phyloP scores from a whole-genome alignment of 2,329 filamentous ascomycete species.

The Paecilomyces variotii region DNA sequence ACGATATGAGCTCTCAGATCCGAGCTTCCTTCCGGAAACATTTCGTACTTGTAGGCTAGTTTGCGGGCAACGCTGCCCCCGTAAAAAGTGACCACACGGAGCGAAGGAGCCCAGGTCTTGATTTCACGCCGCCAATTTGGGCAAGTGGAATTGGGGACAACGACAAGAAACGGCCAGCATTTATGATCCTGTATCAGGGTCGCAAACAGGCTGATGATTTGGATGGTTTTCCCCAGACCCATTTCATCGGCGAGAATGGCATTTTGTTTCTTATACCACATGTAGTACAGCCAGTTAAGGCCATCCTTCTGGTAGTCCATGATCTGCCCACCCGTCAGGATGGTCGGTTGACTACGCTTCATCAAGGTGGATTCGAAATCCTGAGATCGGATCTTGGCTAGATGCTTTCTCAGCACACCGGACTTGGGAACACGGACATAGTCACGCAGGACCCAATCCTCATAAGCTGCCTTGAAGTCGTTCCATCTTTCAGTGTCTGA shows the following conservation, averaged over 20 bases:
- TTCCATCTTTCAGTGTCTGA: constrained; percentile 59
- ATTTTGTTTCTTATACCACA: constrained; percentile 74
- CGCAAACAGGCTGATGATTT: constrained; percentile 75
- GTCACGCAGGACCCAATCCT: constrained; percentile 73
- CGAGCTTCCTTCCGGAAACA: constrained; percentile 58
- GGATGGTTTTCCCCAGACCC: constrained; percentile 95
- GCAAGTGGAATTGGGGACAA: constrained; percentile 90
- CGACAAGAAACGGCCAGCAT: constrained; percentile 87
- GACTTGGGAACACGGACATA: constrained; percentile 57
- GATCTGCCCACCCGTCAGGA: constrained; percentile 67
- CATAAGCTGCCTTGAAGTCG: constrained; percentile 75
- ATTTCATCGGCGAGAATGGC: constrained; percentile 95
- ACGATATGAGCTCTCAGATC: constrained; percentile 83
- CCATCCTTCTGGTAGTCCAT: constrained; percentile 94
- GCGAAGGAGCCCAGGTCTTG: constrained; percentile 79
- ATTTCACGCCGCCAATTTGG: constrained; percentile 97
- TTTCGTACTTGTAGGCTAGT: constrained; percentile 72
- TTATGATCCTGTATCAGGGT: constrained; percentile 60
- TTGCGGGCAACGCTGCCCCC: constrained; percentile 67
- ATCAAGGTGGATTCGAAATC: constrained; percentile 61
- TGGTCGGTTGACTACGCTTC: constrained; percentile 62
- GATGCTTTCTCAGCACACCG: constrained; percentile 54
- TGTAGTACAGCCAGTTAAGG: constrained; percentile 89
- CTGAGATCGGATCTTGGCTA: constrained; percentile 57
- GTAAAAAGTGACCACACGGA: constrained; percentile 89